Base-by-base conservation (phyloP, 495 filamentous ascomycete genomes). In the Tetracladium setigerum region DNA sequence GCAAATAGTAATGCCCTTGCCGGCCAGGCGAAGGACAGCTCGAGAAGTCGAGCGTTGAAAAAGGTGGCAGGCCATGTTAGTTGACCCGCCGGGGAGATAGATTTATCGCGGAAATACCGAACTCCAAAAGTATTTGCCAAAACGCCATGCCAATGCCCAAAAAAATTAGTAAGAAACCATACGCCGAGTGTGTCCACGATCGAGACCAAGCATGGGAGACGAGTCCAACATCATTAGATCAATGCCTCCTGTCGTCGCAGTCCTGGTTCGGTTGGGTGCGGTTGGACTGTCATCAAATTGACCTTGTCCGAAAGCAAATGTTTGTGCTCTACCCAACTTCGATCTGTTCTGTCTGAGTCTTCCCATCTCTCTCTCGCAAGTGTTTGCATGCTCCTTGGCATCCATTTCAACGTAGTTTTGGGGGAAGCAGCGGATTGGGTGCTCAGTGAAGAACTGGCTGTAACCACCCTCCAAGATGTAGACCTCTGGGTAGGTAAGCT, bases 401-500 rank as follows among this genome's bases (percentile, higher is more conserved):
- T 76, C 82, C 94, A 99, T 99, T 64, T 90, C 87, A 22, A 97
- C 87, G 56, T 99, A 99, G 51, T 89, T 86, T 58, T 95, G 90
- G 8, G 92, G 92, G 47, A 79, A 87, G 69, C 94, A 99, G 36
- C 88, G 79, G 10, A 73, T 64, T 36, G 81, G 80, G 61, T 95
- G 78, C 43, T 85, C 69, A 12, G 74, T 62, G 66, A 89, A 99
- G 71, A 99, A 99, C 1, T 81, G 73, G 61, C 86, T 95, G 66
- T 99, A 99, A 16, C 94, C 94, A 36, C 94, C 94, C 36, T 97
- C 89, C 19, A 99, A 74, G 57, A 99, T 92, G 66, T 97, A 99
- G 43, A 97, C 77, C 55, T 99, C 94, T 0, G 94, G 94, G 54
- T 95, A 99, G 16, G 80, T 86, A 22, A 99, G 81, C 24, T 74